These are phyloP conservation scores for Fibroporia radiculosa DNA, from an alignment of 768 basidiomycete species.

Conservation along the genomic window DNA sequence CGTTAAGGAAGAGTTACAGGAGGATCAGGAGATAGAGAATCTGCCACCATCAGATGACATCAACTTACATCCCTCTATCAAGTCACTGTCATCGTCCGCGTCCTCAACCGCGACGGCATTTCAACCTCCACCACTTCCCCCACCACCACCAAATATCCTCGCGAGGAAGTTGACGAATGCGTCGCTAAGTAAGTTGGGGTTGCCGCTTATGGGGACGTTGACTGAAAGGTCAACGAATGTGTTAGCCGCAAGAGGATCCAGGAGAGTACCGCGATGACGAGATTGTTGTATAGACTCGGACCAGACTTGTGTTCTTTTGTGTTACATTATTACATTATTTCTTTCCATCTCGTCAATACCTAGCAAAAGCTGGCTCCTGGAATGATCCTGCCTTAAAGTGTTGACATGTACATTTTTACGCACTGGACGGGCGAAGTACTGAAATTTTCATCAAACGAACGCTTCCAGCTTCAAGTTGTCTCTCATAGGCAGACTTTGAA, in stretches of 20 bases:
- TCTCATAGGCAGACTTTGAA: no score
- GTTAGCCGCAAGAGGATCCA: slow-evolving; percentile 6
- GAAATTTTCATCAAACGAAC: no score
- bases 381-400: no score
- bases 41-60: slow-evolving; percentile 1
- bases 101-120: slow-evolving; percentile 27
- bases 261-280: slow-evolving; percentile 4
- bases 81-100: slow-evolving; percentile 30
- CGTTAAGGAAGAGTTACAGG: slow-evolving; percentile 10
- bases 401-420: no score
- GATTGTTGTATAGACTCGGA: background rate
- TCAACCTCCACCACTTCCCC: slow-evolving; percentile 8
- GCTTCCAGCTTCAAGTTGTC: no score
- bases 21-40: slow-evolving; percentile 21
- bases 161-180: slow-evolving; percentile 12
- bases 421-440: no score
- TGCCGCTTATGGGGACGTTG: slow-evolving; percentile 22
- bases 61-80: slow-evolving; percentile 3
- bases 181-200: slow-evolving; percentile 12
- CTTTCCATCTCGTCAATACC: no score
- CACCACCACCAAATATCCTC: slow-evolving; percentile 10
- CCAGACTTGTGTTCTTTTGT: background rate
- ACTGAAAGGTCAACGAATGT: slow-evolving; percentile 29
- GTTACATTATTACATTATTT: slow-evolving; percentile 1
- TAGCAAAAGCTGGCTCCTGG: no score